Evolutionary conservation across 768 basidiomycete species (phyloP), one percentile per base, ranked within the genome.

Genomic region (Termitomyces sp.): DNA sequence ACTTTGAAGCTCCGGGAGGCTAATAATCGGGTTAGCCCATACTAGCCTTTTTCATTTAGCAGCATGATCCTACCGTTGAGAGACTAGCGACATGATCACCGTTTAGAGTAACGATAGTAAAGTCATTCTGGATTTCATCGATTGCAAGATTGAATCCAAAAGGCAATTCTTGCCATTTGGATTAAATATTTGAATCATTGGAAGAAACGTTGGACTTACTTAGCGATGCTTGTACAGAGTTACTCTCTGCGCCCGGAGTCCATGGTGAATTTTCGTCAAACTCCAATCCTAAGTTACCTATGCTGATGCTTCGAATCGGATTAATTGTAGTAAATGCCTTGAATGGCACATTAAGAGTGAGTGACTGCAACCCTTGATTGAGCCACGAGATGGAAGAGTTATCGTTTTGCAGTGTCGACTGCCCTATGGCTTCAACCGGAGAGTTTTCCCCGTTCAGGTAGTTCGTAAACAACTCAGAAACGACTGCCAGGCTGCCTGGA

Each of bases 91-190:
- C 80, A 26, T 72, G 68, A 7, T 67, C 69, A 27, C 78, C 78
- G 61, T 83, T 78, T 63, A 41, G 12, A 5, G 75, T 78, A 24
- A 80, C 72, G 60, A 90, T 83, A 24, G 78, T 80, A 64, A 90
- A 88, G 32, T 76, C 70, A 63, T 90, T 90, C 65, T 80, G 72
- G 32, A 90, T 88, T 58, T 86, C 68, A 29, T 74, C 77, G 52
- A 90, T 81, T 1, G 72, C 71, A 18, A 88, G 8, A 27, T 71
- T 71, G 68, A 90, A 90, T 10, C 88, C 88, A 59, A 90, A 90
- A 32, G 88, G 88, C 37, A 90, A 70, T 60, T 79, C 86, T 87
- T 58, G 44, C 9, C 18, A 55, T 49, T 55, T 55, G 18, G 31
- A 13, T 53, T 58, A 57, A 57, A 47, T 20, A 34, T 31, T n/a